Conservation (phyloP, 768 basidiomycete species). For the Pleurotus tuber-regium region DNA sequence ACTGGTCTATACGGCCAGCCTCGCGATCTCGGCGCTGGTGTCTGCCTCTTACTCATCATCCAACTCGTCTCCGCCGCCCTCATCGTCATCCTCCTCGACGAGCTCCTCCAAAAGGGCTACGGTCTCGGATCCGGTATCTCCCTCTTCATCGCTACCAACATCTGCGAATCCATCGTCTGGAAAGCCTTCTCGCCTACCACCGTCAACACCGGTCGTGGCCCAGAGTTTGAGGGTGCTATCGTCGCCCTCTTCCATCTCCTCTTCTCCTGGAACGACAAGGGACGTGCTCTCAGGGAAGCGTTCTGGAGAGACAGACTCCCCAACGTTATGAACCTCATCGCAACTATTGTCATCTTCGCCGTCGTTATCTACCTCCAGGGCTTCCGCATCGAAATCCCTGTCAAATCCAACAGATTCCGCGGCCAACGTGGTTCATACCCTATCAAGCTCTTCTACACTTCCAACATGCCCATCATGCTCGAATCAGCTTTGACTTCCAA, state of each 20-base stretch:
- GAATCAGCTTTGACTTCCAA: conserved; percentile 91
- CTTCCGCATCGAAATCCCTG: conserved; percentile 97
- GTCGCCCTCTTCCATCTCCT: conserved; percentile 96
- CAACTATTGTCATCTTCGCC: conserved; percentile 89
- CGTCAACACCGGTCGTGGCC: conserved; percentile 95
- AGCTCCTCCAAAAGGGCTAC: conserved; percentile 98
- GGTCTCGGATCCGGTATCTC: conserved; percentile 98
- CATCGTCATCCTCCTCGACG: conserved; percentile 97
- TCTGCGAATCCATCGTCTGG: conserved; percentile 99
- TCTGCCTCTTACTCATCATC: conserved; percentile 94
- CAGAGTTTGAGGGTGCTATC: conserved; percentile 97
- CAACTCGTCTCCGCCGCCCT: conserved; percentile 92
- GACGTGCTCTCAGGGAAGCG: conserved; percentile 93
- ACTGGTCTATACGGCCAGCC: conserved; percentile 97
- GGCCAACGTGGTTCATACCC: conserved; percentile 97
- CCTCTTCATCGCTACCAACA: conserved; percentile 99
- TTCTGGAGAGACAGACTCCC: conserved; percentile 98
- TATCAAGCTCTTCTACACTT: conserved; percentile 98
- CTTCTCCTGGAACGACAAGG: conserved; percentile 98
- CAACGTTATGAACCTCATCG: conserved; percentile 96
- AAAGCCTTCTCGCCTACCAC: conserved; percentile 99
- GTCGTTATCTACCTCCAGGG: conserved; percentile 98
- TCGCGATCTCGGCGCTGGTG: conserved; percentile 89
- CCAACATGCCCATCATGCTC: conserved; percentile 99
- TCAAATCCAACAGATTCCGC: conserved; percentile 94